Evolutionary conservation across 1,284 basidiomycete species (phyloP).

Genomic region (Hemileia vastatrix): DNA sequence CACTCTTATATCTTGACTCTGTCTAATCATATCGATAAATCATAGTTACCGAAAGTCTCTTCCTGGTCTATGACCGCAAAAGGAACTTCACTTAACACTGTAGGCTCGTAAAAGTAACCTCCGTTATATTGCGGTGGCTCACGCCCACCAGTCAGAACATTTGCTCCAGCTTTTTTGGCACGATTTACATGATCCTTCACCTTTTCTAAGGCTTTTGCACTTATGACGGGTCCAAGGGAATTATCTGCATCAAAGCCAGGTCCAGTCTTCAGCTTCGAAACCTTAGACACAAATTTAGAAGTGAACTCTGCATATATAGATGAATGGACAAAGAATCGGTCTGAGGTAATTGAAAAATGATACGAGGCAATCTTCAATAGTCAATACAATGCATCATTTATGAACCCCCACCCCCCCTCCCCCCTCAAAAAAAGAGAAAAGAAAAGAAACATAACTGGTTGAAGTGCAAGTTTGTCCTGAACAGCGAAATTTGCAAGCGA

Average conservation of each 20-base stretch:
- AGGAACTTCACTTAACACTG: constrained; percentile 80
- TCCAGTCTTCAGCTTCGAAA: constrained; percentile 82
- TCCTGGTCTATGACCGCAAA: constrained; percentile 54
- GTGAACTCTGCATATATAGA: constrained; percentile 77
- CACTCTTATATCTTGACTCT: too few relatives aligned
- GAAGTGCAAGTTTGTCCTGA: constrained; percentile 79
- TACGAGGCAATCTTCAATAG: too few relatives aligned
- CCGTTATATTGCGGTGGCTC: constrained; percentile 48
- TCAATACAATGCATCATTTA: too few relatives aligned
- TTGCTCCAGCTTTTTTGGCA: constrained; percentile 70
- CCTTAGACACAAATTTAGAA: constrained; percentile 66
- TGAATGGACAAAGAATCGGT: constrained; percentile 42
- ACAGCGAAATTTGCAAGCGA: constrained; percentile 81
- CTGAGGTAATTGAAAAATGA: background rate
- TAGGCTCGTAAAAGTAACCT: constrained; percentile 71
- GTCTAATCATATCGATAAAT: background rate
- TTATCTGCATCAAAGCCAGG: constrained; percentile 61
- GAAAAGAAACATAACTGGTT: constrained; percentile 16
- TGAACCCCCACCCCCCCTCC: too few relatives aligned
- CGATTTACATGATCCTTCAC: constrained; percentile 77
- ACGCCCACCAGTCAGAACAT: constrained; percentile 77
- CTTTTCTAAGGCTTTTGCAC: constrained; percentile 73
- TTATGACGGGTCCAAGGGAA: constrained; percentile 91
- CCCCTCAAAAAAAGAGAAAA: background rate
- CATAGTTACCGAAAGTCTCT: constrained; percentile 67